Base-by-base conservation (phyloP, 768 basidiomycete species). In the Leccinellum luteum region DNA sequence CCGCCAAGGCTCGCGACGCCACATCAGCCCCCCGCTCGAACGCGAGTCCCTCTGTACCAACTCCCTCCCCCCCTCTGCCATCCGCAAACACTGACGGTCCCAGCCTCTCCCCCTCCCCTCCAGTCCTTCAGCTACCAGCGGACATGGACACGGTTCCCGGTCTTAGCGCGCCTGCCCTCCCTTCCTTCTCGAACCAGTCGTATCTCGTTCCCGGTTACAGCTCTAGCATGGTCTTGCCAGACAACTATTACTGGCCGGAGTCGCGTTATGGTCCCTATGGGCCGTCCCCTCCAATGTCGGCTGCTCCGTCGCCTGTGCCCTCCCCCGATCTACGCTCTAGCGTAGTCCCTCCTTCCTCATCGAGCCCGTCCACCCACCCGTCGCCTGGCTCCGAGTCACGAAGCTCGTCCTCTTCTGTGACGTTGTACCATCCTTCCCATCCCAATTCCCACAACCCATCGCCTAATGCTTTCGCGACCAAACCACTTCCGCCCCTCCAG, bases 271-370 rank as follows among this genome's bases (percentile, higher is more conserved):
- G 74, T 28, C 61, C 74, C n/a, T 67, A 62, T 12, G 80, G 79
- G 0, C 80, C 82, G n/a, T 79, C 81, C 0, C 82, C 84, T 2
- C 82, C 82, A 0, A 56, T 82, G 32, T 84, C 84, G 0, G 76
- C 77, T 15, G 79, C 80, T 6, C 70, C 78, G 8, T 82, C 84
- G 2, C 81, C 82, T 10, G 70, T 71, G 2, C 61, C 68, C n/a
- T 64, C 62, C 43, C 50, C 64, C 15, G 54, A 58, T 43, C 31
- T 59, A 43, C 58, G 34, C 7, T n/a, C 55, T 48, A 25, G 21
- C 28, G 56, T 52, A 8, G 54, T 56, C 10, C 13, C 41, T n/a
- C 56, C 59, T 5, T 52, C 62, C 1, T 69, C 70, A 13, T 62
- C 61, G 10, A 54, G 48, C 17, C 19, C 52, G 19, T 58, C 66